Evolutionary conservation across 1,284 basidiomycete genomes (phyloP).

Genomic region (Apiotrichum gamsii): DNA sequence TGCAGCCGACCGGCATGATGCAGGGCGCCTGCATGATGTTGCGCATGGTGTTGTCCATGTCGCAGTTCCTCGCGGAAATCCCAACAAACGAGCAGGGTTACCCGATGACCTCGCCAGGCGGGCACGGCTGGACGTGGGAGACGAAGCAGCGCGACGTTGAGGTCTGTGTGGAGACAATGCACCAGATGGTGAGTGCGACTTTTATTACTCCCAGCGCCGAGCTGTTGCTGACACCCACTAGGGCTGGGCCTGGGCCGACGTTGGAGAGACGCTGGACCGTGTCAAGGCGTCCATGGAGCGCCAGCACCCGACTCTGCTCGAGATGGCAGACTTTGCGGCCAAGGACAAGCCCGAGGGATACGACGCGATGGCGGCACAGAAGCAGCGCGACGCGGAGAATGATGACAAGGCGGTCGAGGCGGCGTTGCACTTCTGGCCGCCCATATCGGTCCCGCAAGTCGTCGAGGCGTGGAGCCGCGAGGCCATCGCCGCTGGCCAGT

Average conservation of each 20-base stretch:
- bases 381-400: background rate
- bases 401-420: constrained; percentile 3
- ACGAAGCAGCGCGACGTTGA: constrained; percentile 29
- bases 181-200: constrained; percentile 29
- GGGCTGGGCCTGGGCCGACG: constrained; percentile 30
- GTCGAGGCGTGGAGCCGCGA: background rate
- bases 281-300: constrained; percentile 26
- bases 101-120: constrained; percentile 31
- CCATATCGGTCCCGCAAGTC: constrained; percentile 9
- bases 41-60: constrained; percentile 22
- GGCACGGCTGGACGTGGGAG: constrained; percentile 37
- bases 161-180: constrained; percentile 24
- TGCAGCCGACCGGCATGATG: constrained; percentile 27
- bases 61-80: constrained; percentile 30
- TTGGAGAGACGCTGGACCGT: constrained; percentile 15
- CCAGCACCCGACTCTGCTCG: constrained; percentile 18
- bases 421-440: constrained; percentile 16
- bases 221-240: background rate
- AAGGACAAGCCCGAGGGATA: background rate
- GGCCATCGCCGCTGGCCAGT: background rate
- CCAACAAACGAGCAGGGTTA: constrained; percentile 40
- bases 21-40: constrained; percentile 25
- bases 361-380: background rate
- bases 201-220: no score
- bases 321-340: constrained; percentile 10